Evolutionary conservation across 176 grass and related monocot species (phyloP), one percentile per base, ranked within the genome.

Genomic region (Rhynchospora tenuis): DNA sequence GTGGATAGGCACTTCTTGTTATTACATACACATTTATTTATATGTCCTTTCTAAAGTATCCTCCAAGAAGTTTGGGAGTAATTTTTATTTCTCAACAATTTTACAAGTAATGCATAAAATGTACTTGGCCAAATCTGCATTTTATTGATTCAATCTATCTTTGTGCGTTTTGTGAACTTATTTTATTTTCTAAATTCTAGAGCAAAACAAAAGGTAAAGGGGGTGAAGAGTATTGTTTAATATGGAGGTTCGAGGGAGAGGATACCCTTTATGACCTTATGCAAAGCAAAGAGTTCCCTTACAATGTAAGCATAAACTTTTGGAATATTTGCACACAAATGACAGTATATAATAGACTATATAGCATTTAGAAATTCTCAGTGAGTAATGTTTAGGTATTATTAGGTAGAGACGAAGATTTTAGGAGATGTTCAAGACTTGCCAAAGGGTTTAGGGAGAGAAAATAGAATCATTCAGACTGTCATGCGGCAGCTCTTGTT

Each of bases 321-420:
- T 82, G 61, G 59, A 82, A 29, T 27, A 12, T 6, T 16, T 47
- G 3, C 31, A 47, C 69, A 73, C 1, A 73, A 73, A 47, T 73
- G 19, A 73, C n/a, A 46, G 10, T 19, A 22, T 81, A 15, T 47
- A 23, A 22, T 73, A 73, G 10, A 48, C 14, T 62, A 51, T 27
- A 67, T 45, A 87, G 81, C 27, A 67, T 17, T 42, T 86, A 16
- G 1, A 51, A 22, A 7, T 69, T 79, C 13, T 26, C 11, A 46
- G 54, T 75, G 9, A 55, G 47, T 76, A 76, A 55, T 91, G 15
- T 86, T 80, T 47, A 3, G 0, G 38, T 59, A 19, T 61, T 51
- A 90, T 88, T 83, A 99, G 96, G 96, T 92, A 26, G 96, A 99
- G 89, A 90, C 93, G 58, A 99, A 99, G 83, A 95, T 99, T 91